These are phyloP conservation scores for Leptographium procerum DNA, from an alignment of 2,329 filamentous ascomycete genomes.

Conservation along the genomic window DNA sequence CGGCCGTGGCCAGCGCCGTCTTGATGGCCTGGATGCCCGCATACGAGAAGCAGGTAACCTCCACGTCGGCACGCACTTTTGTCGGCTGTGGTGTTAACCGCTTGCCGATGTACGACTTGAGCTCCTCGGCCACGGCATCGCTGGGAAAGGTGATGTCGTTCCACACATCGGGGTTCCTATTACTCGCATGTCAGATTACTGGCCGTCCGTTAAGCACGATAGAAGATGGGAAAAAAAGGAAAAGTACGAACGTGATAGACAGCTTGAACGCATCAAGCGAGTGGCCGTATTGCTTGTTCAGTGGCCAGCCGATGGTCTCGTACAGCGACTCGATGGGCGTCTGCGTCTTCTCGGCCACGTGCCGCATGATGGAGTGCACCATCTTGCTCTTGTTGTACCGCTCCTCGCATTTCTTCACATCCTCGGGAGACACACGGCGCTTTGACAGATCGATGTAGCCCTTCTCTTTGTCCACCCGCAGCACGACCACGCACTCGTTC, in stretches of 20 bases:
- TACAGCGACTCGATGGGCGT: slow-evolving; percentile 92
- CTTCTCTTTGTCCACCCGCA: slow-evolving; percentile 99
- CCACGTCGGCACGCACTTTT: slow-evolving; percentile 95
- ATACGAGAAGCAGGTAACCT: slow-evolving; percentile 91
- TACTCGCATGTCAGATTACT: slow-evolving; percentile 4
- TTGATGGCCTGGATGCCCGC: slow-evolving; percentile 99
- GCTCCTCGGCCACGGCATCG: slow-evolving; percentile 74
- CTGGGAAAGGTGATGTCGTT: slow-evolving; percentile 82
- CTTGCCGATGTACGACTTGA: slow-evolving; percentile 94
- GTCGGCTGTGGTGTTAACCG: slow-evolving; percentile 95
- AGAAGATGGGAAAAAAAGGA: too few relatives aligned
- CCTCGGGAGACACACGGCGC: slow-evolving; percentile 92
- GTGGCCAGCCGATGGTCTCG: slow-evolving; percentile 87
- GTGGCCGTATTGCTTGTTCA: slow-evolving; percentile 96
- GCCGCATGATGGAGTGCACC: slow-evolving; percentile 97
- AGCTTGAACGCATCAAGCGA: slow-evolving; percentile 98
- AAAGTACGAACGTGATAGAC: slow-evolving; percentile 70
- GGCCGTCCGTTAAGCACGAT: neutral
- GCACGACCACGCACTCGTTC: slow-evolving; percentile 96
- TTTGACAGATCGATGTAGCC: slow-evolving; percentile 97
- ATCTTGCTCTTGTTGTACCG: slow-evolving; percentile 99
- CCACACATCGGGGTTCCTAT: slow-evolving; percentile 89
- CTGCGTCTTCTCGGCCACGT: slow-evolving; percentile 94
- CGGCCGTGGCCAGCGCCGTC: slow-evolving; percentile 77
- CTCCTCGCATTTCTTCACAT: slow-evolving; percentile 97